Conservation (phyloP, 345 rosid genomes). For the Passiflora organensis region DNA sequence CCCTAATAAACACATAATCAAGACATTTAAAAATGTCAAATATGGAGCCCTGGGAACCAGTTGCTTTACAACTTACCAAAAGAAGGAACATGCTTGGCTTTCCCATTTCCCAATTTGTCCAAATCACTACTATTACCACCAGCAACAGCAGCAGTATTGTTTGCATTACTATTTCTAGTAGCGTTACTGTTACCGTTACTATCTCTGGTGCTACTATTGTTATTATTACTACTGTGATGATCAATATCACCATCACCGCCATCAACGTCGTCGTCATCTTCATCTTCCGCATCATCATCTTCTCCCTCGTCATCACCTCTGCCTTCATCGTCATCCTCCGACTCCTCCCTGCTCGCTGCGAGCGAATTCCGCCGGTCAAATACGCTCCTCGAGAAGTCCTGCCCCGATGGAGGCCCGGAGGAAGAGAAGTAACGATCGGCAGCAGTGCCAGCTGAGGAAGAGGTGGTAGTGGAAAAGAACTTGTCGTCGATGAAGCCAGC, state of each 20-base stretch:
- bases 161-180: slow-evolving; percentile 17
- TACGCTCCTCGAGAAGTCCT: slow-evolving; percentile 14
- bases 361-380: slow-evolving; percentile 3
- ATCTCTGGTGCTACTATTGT: slow-evolving; percentile 13
- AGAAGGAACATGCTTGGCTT: slow-evolving; percentile 24
- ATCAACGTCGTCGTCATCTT: slow-evolving; percentile 19
- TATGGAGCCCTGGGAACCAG: not conserved
- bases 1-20: slow-evolving; percentile 10
- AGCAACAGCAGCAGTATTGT: not conserved
- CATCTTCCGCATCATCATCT: slow-evolving; percentile 36
- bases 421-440: slow-evolving; percentile 39
- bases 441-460: slow-evolving; percentile 12
- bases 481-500: slow-evolving; percentile 46
- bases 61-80: slow-evolving; percentile 21
- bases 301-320: slow-evolving; percentile 47
- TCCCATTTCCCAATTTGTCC: slow-evolving; percentile 34
- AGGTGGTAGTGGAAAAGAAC: slow-evolving; percentile 18
- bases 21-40: slow-evolving; percentile 5
- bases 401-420: not conserved
- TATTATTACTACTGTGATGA: slow-evolving; percentile 9
- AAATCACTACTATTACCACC: not conserved
- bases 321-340: slow-evolving; percentile 20
- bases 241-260: slow-evolving; percentile 11
- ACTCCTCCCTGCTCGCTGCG: slow-evolving; percentile 27
- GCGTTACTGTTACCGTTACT: slow-evolving; percentile 12